Base-by-base conservation (phyloP, 2,329 filamentous ascomycete genomes). In the Arthrobotrys iridis region DNA sequence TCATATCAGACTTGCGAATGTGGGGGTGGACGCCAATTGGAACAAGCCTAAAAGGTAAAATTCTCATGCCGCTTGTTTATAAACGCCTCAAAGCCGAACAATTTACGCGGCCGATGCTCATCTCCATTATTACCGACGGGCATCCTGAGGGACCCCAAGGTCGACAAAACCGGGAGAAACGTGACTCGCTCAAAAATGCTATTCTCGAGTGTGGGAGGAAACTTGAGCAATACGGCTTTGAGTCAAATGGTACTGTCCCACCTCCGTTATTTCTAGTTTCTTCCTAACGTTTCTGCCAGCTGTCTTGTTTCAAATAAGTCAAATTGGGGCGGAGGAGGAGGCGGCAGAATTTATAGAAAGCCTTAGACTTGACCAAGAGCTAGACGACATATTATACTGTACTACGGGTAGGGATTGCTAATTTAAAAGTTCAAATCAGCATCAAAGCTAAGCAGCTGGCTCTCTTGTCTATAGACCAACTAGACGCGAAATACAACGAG, bases 291-390 rank as follows among this genome's bases (percentile, higher is more conserved):
- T 64, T 52, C 28, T 50, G 18, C 28, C 13, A 64, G 60, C 45
- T 50, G 60, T 64, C 11, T 41, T 64, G 45, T 64, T 64, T 52
- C 60, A 64, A 52, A 64, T 64, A 64, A 64, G 60, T 52, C 60
- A 64, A 28, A 64, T 64, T 30, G 60, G 60, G 33, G 30, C 45
- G 22, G 60, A 64, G 30, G 45, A 41, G 20, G 60, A 64, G 22
- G 60, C 33, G 11, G 18, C 45, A 41, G 4, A 40, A 28, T 64
- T 64, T 43, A 4, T 64, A 40, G 33, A 64, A 40, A 52, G 60
- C 7, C 22, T 64, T 3, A 18, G 33, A 20, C 10, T 24, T 33
- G 60, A 64, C n/a, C 1, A 20, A 52, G 60, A 52, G 2, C 45
- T 64, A 22, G 45, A 52, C 20, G 45, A 64, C 2, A 15, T 64